These are phyloP conservation scores for Hansenula sp. DNA, from an alignment of 1,139 yeast species.

Conservation along the genomic window DNA sequence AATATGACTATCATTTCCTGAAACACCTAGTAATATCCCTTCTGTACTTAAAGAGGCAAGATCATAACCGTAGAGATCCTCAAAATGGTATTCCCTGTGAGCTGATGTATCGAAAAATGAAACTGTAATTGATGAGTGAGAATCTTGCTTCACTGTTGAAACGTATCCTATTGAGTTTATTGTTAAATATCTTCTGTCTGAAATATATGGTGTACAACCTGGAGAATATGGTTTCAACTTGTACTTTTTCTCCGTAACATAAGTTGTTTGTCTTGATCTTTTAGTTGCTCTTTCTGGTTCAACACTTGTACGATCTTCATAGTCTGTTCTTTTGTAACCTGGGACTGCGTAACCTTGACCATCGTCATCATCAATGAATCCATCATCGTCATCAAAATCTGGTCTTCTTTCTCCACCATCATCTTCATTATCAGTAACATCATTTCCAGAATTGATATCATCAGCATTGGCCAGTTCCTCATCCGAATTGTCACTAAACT, in stretches of 20 bases:
- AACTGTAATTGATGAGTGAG: conserved; percentile 69
- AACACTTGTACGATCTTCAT: conserved; percentile 8
- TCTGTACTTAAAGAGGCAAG: conserved; percentile 66
- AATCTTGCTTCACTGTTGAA: conserved; percentile 67
- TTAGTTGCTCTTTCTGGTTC: conserved; percentile 1
- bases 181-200: conserved; percentile 68
- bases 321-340: conserved; percentile 15
- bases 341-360: conserved; percentile 42
- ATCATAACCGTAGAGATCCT: conserved; percentile 68
- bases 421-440: conserved; percentile 19
- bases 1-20: conserved; percentile 25
- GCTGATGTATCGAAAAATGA: conserved; percentile 78
- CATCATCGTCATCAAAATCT: conserved; percentile 26
- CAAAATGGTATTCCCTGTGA: conserved; percentile 84
- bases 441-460: conserved; percentile 25
- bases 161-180: conserved; percentile 81
- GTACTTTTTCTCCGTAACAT: conserved; percentile 7
- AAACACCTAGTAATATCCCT: conserved; percentile 62
- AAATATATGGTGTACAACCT: conserved; percentile 83
- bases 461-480: conserved; percentile 27
- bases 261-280: background rate
- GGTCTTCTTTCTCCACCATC: conserved; percentile 18
- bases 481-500: conserved; percentile 25
- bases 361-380: conserved; percentile 54
- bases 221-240: conserved; percentile 43